Evolutionary conservation across 179 eudicot genomes (phyloP).

Genomic region (Amaranthus tricolor): DNA sequence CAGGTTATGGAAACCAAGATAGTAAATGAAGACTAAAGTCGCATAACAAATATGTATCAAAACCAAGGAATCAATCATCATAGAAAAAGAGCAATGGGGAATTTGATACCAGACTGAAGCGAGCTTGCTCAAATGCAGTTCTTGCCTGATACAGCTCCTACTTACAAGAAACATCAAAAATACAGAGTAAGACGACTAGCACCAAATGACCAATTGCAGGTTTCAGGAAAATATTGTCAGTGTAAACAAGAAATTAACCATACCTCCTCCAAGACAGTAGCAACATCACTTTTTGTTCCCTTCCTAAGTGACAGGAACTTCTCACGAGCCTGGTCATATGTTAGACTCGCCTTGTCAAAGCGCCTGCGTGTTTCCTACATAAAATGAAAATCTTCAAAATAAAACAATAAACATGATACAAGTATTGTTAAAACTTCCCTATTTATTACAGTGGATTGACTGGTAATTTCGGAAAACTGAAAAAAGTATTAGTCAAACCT

Average conservation of each 20-base stretch:
- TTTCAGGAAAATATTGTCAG: not conserved
- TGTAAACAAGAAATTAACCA: slow-evolving; percentile 8
- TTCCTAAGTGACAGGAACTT: slow-evolving; percentile 84
- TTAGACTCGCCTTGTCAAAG: slow-evolving; percentile 90
- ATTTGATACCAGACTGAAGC: slow-evolving; percentile 72
- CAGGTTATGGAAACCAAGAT: slow-evolving; percentile 16
- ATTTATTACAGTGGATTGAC: not conserved
- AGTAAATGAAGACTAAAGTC: slow-evolving; percentile 3
- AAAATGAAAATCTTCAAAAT: slow-evolving; percentile 18
- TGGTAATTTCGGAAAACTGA: not conserved
- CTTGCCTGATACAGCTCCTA: slow-evolving; percentile 97
- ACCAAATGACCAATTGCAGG: slow-evolving; percentile 2
- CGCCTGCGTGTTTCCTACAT: slow-evolving; percentile 97
- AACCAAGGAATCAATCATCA: not conserved
- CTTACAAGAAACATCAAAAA: slow-evolving; percentile 22
- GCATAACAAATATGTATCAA: not conserved
- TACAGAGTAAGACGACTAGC: slow-evolving; percentile 19
- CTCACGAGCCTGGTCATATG: slow-evolving; percentile 99
- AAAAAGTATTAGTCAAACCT: not conserved
- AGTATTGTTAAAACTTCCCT: not conserved
- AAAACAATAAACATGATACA: not conserved
- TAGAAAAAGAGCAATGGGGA: slow-evolving; percentile 1
- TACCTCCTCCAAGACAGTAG: slow-evolving; percentile 85
- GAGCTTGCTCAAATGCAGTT: slow-evolving; percentile 93
- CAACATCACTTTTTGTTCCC: slow-evolving; percentile 91